Base-by-base conservation (phyloP, 23 red algal genomes). In the Pyropia yezoensis region DNA sequence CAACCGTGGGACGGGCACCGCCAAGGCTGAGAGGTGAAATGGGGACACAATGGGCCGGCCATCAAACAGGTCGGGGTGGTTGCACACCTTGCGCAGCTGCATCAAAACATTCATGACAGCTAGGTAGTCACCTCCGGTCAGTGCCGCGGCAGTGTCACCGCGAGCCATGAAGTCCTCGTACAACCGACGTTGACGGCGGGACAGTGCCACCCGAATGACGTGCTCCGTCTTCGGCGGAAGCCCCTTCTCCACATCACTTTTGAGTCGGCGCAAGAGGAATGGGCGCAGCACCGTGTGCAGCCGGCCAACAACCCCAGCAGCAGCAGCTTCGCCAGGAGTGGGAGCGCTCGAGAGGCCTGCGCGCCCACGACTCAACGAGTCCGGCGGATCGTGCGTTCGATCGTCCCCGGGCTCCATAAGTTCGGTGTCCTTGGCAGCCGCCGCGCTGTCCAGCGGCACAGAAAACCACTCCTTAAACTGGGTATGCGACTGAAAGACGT, bases 11-110 rank as follows among this genome's bases (percentile, higher is more conserved):
- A 90, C 61, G 6, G 85, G 76, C 52, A 79, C 78, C 29, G 74
- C 67, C 17, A 90, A 25, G 23, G 75, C 61, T 22, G 22, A 17
- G 22, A 54, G 70, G 8, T 66, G 32, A 50, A 81, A 77, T 23
- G 84, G 85, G 4, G 71, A 76, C 5, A 75, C 45, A 39, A 89
- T 97, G 26, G 72, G 80, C 54, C 89, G 79, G 28, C 80, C 80
- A 66, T 89, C 85, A 67, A 97, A 97, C 22, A 97, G 56, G 59
- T 90, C 85, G 1, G 93, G 93, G 61, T 97, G 93, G 59, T 97
- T 97, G 57, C 93, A 97, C 18, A 97, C 93, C 65, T 97, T 97
- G 55, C 93, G 83, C 57, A 97, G 71, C 68, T 97, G 93, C 78
- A 97, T 86, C 60, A 97, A 68, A 57, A 97, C 69, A 32, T 90